These are phyloP conservation scores for Picochlorum sp. DNA, from an alignment of 139 green algal genomes.

Conservation along the genomic window DNA sequence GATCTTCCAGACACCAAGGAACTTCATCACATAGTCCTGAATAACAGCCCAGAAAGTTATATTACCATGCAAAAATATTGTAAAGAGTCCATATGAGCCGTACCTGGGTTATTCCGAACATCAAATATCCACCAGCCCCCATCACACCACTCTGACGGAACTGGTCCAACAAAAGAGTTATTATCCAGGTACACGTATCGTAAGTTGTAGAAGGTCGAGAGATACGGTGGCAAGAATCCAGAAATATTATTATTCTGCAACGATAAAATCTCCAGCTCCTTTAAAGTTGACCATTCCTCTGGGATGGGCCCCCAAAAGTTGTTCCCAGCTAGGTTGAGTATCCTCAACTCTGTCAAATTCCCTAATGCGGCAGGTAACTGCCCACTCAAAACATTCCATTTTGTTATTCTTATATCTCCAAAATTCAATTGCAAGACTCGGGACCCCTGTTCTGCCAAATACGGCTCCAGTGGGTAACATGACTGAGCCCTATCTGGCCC, in stretches of 20 bases:
- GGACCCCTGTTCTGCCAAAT: background rate
- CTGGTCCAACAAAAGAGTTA: conserved; percentile 5
- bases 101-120: conserved; percentile 20
- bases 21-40: conserved; percentile 30
- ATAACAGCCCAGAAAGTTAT: conserved; percentile 3
- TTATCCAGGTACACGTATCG: conserved; percentile 6
- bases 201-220: background rate
- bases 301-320: conserved; percentile 27
- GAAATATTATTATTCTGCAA: conserved; percentile 19
- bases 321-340: conserved; percentile 28
- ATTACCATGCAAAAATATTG: background rate
- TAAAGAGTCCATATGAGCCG: background rate
- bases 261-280: conserved; percentile 23
- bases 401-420: conserved; percentile 17
- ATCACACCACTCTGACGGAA: conserved; percentile 22
- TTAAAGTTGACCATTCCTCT: conserved; percentile 3
- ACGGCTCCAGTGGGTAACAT: conserved; percentile 6
- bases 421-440: conserved; percentile 36
- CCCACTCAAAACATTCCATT: conserved; percentile 22
- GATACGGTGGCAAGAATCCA: background rate
- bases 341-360: conserved; percentile 20
- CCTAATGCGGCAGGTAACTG: background rate
- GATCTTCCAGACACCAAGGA: conserved; percentile 22
- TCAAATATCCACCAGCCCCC: conserved; percentile 21
- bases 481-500: background rate